Conservation (phyloP, 2,329 filamentous ascomycete genomes). For the Neonectria sp. region DNA sequence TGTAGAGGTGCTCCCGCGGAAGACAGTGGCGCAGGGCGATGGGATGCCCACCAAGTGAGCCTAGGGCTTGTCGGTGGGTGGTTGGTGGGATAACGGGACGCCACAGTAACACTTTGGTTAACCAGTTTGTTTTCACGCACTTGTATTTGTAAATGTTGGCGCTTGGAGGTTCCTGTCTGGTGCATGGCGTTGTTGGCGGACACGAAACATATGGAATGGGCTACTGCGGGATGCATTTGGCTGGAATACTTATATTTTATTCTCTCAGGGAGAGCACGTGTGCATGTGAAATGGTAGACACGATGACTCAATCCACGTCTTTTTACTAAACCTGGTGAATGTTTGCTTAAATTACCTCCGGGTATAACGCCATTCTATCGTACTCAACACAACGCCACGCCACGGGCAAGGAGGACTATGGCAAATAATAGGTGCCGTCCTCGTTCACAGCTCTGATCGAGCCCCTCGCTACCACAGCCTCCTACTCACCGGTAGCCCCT, state of each 20-base stretch:
- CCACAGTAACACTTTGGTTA: not conserved
- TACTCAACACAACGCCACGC: slow-evolving; percentile 30
- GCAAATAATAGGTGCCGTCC: slow-evolving; percentile 18
- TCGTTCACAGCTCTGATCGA: not conserved
- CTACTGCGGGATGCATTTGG: not conserved
- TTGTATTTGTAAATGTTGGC: slow-evolving; percentile 36
- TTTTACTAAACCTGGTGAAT: not conserved
- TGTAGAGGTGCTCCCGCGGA: slow-evolving; percentile 60
- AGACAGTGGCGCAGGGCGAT: slow-evolving; percentile 54
- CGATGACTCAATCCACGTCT: not conserved
- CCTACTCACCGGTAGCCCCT: slow-evolving; percentile 54
- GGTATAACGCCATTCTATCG: slow-evolving; percentile 46
- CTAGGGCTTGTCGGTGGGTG: not conserved
- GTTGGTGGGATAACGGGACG: too few species aligned
- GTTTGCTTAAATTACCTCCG: slow-evolving; percentile 24
- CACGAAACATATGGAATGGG: slow-evolving; percentile 6
- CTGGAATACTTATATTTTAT: slow-evolving; percentile 12
- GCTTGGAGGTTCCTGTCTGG: slow-evolving; percentile 13
- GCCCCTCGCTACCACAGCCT: not conserved
- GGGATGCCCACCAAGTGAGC: slow-evolving; percentile 52
- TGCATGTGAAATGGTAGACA: slow-evolving; percentile 4
- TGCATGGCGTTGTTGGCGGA: slow-evolving; percentile 39
- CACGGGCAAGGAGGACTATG: slow-evolving; percentile 25
- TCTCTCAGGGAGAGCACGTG: not conserved
- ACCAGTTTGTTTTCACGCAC: not conserved